phyloP scores from a whole-genome alignment of 495 filamentous ascomycete genomes.

The Trichoderma gamsii region DNA sequence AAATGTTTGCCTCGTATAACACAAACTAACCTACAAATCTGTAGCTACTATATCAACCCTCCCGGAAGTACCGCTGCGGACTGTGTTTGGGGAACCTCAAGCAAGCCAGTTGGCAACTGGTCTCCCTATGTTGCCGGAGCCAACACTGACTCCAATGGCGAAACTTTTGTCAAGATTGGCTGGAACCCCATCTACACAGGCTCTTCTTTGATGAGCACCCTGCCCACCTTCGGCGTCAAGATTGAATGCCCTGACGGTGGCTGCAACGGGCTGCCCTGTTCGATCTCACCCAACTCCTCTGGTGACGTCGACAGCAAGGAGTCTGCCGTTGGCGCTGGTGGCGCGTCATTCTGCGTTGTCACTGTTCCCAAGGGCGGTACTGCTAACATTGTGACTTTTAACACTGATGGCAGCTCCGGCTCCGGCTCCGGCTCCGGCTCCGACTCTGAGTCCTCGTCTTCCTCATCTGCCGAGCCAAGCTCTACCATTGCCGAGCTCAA shows the following conservation, averaged over 20 bases:
- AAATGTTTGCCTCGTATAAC: conserved; percentile 17
- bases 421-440: conserved; percentile 2
- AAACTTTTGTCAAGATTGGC: conserved; percentile 69
- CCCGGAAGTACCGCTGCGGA: conserved; percentile 57
- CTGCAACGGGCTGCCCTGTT: conserved; percentile 71
- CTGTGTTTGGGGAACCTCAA: conserved; percentile 65
- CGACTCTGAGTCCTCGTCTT: background rate
- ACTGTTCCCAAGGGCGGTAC: conserved; percentile 62
- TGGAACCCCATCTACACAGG: conserved; percentile 75
- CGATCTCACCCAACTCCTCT: conserved; percentile 59
- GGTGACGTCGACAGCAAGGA: conserved; percentile 53
- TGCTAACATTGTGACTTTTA: conserved; percentile 62
- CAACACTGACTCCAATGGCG: conserved; percentile 58
- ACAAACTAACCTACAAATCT: background rate
- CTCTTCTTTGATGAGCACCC: conserved; percentile 47
- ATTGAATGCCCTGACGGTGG: conserved; percentile 61
- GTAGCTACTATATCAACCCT: conserved; percentile 72
- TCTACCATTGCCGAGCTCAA: background rate
- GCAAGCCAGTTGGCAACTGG: conserved; percentile 71
- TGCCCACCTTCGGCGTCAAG: conserved; percentile 62
- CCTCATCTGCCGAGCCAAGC: background rate
- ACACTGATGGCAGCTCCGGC: conserved; percentile 32
- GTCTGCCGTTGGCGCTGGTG: conserved; percentile 56
- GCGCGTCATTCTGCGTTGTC: conserved; percentile 71
- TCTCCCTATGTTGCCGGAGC: conserved; percentile 71